phyloP scores from a whole-genome alignment of 208 protist species.

The Leishmania mexicana region DNA sequence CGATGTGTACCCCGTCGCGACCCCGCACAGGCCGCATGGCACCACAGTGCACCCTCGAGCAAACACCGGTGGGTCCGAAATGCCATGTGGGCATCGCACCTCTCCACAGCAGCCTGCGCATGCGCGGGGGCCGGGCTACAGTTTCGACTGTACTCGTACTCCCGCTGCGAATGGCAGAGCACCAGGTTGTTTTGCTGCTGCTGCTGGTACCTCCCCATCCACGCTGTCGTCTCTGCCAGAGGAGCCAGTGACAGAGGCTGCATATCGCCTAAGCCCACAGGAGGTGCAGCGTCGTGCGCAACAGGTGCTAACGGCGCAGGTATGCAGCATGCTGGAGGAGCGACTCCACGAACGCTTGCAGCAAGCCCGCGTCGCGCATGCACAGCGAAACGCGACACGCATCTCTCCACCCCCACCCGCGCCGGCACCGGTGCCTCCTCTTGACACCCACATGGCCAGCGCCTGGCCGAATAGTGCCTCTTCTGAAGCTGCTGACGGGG shows the following conservation, averaged over 20 bases:
- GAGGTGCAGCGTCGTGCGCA: conserved; percentile 27
- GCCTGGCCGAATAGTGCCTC: neutral
- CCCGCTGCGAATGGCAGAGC: neutral
- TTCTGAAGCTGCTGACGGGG: neutral
- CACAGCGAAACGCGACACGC: neutral
- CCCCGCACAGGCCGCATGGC: neutral
- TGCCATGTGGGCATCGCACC: neutral
- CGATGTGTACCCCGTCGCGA: conserved; percentile 26
- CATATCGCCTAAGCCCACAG: conserved; percentile 19
- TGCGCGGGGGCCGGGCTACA: neutral
- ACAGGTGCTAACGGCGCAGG: conserved; percentile 20
- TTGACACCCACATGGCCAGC: neutral
- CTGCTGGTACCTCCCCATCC: neutral
- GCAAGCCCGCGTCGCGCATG: conserved; percentile 10
- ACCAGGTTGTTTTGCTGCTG: neutral
- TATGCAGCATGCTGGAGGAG: conserved; percentile 22
- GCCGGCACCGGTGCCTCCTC: neutral
- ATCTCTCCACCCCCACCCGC: neutral
- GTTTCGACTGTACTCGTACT: neutral
- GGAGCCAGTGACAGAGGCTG: conserved; percentile 16
- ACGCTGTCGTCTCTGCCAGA: neutral
- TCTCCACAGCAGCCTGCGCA: neutral
- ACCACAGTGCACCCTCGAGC: neutral
- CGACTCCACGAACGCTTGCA: conserved; percentile 26
- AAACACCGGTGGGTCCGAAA: neutral